Evolutionary conservation across 192 early-diverging fungal species (phyloP), one percentile per base, ranked within the genome.

Genomic region (Backusella tuberculispora): DNA sequence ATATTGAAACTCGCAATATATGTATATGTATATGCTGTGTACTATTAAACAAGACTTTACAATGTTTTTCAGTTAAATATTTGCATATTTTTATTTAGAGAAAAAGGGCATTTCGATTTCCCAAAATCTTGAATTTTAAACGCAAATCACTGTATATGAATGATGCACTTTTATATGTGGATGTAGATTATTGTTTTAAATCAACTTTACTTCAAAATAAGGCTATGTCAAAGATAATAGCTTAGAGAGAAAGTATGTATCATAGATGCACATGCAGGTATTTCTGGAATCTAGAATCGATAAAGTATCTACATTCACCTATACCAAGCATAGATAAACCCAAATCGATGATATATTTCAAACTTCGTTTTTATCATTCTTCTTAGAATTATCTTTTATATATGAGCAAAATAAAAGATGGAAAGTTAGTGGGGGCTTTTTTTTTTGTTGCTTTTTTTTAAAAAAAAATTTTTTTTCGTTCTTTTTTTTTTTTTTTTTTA

Each of bases 251-350:
- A 53, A 53, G 8, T 53, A 53, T 53, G 19, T 53, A n/a, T 6
- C n/a, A n/a, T n/a, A n/a, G n/a, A 50, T n/a, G 47, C n/a, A 53
- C 50, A 53, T 53, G 50, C n/a, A 53, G 9, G 50, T 53, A 53
- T n/a, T 53, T 24, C 19, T 53, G 6, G 50, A 53, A 53, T 53
- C 50, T 53, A 53, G n/a, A 53, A 24, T 53, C 50, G n/a, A 19
- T 53, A 53, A 2, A 50, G 19, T 8, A 19, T 53, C 50, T 53
- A 34, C 29, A 34, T 34, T 2, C 29, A 34, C 29, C 50, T 4
- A 21, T 53, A 53, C 6, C 19, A 53, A 19, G 50, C 19, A 19
- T 53, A 53, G n/a, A 19, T 24, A 53, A 53, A 53, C 50, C 6
- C 50, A 17, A 53, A 53, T 53, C 50, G 19, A 9, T 53, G 50